These are phyloP conservation scores for Cladorrhinum samala DNA, from an alignment of 495 filamentous ascomycete species.

Conservation along the genomic window DNA sequence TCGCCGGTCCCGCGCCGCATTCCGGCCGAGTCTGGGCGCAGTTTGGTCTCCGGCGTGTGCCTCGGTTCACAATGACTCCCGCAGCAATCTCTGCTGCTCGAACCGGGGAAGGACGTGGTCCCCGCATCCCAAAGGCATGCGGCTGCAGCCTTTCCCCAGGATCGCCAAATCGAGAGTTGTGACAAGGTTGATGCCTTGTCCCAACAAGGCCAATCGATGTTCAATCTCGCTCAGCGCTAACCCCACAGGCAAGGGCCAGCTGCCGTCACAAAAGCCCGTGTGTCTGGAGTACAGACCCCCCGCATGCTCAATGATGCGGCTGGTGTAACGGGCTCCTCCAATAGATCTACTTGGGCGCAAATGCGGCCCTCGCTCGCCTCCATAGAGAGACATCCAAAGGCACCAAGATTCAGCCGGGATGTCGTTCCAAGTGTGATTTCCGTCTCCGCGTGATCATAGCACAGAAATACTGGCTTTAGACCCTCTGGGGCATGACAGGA, in stretches of 20 bases:
- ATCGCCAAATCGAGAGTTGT: constrained; percentile 1
- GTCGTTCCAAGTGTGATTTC: constrained; percentile 1
- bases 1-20: constrained; percentile 5
- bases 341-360: constrained; percentile 1
- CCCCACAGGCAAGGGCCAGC: constrained; percentile 4
- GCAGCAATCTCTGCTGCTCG: not conserved
- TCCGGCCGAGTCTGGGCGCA: not conserved
- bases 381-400: no score
- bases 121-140: constrained; percentile 5
- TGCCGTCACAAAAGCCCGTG: not conserved
- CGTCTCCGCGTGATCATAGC: constrained; percentile 1
- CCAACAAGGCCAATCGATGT: constrained; percentile 1
- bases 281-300: not conserved
- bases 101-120: constrained; percentile 9
- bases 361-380: not conserved
- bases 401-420: not conserved
- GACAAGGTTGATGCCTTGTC: not conserved
- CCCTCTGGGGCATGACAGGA: constrained; percentile 2
- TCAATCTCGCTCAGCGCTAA: constrained; percentile 3
- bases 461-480: not conserved
- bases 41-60: not conserved
- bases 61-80: not conserved
- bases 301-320: constrained; percentile 6
- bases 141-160: constrained; percentile 12
- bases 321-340: constrained; percentile 11